Evolutionary conservation across 2,329 filamentous ascomycete genomes (phyloP), one percentile per base, ranked within the genome.

Genomic region (Aspergillus sp.): DNA sequence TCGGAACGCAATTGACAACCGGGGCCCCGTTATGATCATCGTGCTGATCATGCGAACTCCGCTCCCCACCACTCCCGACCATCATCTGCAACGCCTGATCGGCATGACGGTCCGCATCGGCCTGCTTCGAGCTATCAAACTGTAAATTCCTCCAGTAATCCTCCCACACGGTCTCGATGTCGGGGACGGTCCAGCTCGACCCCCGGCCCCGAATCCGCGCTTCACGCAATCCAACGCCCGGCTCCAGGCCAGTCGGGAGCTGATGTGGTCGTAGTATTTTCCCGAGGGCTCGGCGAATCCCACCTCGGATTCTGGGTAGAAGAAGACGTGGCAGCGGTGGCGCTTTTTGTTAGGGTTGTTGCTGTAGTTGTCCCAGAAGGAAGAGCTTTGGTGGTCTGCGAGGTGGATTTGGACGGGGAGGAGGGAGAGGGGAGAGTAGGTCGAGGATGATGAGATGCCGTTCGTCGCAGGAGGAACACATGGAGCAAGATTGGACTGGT

Each of bases 261-360:
- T 75, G 7, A 85, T 70, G 4, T 73, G 69, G 48, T 86, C 76
- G 52, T 80, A 85, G 49, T 81, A 74, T 2, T 83, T 75, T 9
- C 83, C 58, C 37, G 82, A 76, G 13, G 75, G 72, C 62, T 88
- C 84, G 0, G 84, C 85, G 47, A 89, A 89, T 0, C 86, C 85
- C 0, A 77, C 62, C 33, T 76, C 66, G 0, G 65, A 77, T 40
- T 73, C 72, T 2, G 74, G 71, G 57, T 83, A 83, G 4, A 70
- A 69, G 59, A 75, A 81, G 9, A 73, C 42, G 39, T 64, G 52
- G 35, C 61, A 64, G 8, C 54, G 52, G 38, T 64, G 61, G 5
- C 57, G 52, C 43, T 61, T 64, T 8, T 58, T 60, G 37, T 52
- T 53, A 1, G 57, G 58, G 12, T 57, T 49, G 31, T 48, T 47